Conservation (phyloP, 768 basidiomycete genomes). For the Amanita pseudoporphyria region DNA sequence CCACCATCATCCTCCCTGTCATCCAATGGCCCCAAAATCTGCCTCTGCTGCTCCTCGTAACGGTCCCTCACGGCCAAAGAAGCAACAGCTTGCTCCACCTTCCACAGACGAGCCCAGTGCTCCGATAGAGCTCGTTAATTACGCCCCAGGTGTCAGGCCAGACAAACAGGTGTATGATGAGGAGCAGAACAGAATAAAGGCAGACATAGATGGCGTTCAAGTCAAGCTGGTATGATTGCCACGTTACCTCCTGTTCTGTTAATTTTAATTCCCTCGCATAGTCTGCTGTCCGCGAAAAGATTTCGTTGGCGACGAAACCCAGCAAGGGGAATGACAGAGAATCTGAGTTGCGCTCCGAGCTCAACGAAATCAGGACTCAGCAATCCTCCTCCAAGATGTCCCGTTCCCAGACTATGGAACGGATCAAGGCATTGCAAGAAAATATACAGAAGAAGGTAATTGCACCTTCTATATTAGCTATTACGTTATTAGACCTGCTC, state of each 20-base stretch:
- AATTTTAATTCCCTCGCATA: slow-evolving; percentile 21
- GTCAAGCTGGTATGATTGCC: slow-evolving; percentile 57
- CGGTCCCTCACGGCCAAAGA: slow-evolving; percentile 16
- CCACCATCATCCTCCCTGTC: slow-evolving; percentile 14
- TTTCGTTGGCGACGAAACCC: slow-evolving; percentile 49
- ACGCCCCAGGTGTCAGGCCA: slow-evolving; percentile 53
- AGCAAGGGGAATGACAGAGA: slow-evolving; percentile 64
- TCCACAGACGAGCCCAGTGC: slow-evolving; percentile 15
- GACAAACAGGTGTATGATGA: slow-evolving; percentile 80
- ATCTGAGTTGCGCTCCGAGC: slow-evolving; percentile 63
- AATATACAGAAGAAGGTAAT: slow-evolving; percentile 71
- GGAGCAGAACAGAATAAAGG: slow-evolving; percentile 76
- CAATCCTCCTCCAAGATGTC: slow-evolving; percentile 72
- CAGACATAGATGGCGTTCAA: slow-evolving; percentile 79
- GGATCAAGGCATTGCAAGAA: slow-evolving; percentile 74
- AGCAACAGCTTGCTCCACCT: neutral
- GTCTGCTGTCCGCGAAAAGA: slow-evolving; percentile 69
- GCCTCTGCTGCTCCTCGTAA: slow-evolving; percentile 36
- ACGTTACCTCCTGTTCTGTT: slow-evolving; percentile 6
- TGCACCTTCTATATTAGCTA: neutral
- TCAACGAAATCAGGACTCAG: slow-evolving; percentile 67
- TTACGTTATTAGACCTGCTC: slow-evolving; percentile 5
- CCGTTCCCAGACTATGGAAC: slow-evolving; percentile 63
- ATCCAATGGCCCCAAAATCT: slow-evolving; percentile 39
- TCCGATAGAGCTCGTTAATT: slow-evolving; percentile 29